Evolutionary conservation across 2,329 filamentous ascomycete species (phyloP).

Genomic region (Claviceps digitariae): DNA sequence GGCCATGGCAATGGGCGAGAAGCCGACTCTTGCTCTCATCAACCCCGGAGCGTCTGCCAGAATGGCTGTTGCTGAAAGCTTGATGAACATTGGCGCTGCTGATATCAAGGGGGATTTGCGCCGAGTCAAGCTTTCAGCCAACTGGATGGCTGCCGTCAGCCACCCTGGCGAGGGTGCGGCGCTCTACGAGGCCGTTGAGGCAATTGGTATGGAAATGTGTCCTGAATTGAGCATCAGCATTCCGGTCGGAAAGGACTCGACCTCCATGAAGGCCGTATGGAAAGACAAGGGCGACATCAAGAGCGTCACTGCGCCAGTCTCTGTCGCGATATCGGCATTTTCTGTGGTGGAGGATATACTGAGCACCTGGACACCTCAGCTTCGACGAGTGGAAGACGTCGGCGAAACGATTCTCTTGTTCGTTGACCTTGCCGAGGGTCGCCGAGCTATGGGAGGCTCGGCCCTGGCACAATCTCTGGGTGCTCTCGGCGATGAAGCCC

Average conservation of each 20-base stretch:
- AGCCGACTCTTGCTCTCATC: slow-evolving; percentile 77
- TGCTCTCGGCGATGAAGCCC: slow-evolving; percentile 70
- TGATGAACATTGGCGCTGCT: slow-evolving; percentile 83
- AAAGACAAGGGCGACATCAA: slow-evolving; percentile 56
- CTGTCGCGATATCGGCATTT: slow-evolving; percentile 83
- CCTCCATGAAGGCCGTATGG: slow-evolving; percentile 98
- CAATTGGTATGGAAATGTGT: slow-evolving; percentile 86
- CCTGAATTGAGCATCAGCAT: slow-evolving; percentile 84
- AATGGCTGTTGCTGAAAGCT: slow-evolving; percentile 89
- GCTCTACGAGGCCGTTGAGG: slow-evolving; percentile 85
- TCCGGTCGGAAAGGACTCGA: slow-evolving; percentile 94
- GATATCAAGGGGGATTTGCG: slow-evolving; percentile 56
- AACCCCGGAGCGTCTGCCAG: slow-evolving; percentile 79
- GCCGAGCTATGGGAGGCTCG: slow-evolving; percentile 76
- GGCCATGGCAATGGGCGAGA: slow-evolving; percentile 97
- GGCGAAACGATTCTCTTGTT: slow-evolving; percentile 82
- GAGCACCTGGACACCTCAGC: slow-evolving; percentile 87
- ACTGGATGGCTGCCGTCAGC: slow-evolving; percentile 98
- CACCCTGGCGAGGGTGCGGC: slow-evolving; percentile 87
- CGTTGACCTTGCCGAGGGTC: slow-evolving; percentile 75
- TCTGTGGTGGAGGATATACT: slow-evolving; percentile 68
- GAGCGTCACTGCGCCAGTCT: slow-evolving; percentile 85
- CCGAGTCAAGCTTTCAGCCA: slow-evolving; percentile 79
- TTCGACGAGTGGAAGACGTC: slow-evolving; percentile 71
- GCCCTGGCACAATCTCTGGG: slow-evolving; percentile 82